These are phyloP conservation scores for Diplogelasinospora grovesii DNA, from an alignment of 495 filamentous ascomycete genomes.

Conservation along the genomic window DNA sequence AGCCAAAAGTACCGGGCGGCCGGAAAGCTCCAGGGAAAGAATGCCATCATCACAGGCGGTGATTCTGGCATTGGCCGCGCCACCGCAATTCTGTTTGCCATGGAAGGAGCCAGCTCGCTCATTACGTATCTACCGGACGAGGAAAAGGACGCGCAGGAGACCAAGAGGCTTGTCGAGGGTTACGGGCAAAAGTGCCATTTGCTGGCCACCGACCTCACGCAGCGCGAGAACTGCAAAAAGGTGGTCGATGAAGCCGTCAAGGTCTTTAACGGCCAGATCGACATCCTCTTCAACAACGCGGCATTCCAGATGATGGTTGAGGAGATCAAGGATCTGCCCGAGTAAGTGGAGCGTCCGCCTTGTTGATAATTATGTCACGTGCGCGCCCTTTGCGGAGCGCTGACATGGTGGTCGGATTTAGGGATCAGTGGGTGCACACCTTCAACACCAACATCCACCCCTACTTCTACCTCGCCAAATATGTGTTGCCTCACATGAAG, in stretches of 20 bases:
- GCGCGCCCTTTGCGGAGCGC: not conserved
- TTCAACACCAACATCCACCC: conserved; percentile 75
- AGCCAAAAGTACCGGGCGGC: conserved; percentile 73
- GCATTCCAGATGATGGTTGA: conserved; percentile 67
- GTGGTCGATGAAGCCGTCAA: conserved; percentile 59
- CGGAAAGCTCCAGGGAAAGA: conserved; percentile 67
- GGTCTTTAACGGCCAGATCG: conserved; percentile 55
- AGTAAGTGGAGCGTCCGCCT: conserved; percentile 41
- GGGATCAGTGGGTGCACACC: conserved; percentile 71
- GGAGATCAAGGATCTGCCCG: conserved; percentile 65
- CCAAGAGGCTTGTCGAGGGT: conserved; percentile 59
- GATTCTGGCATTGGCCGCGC: conserved; percentile 79
- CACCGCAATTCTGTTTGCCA: conserved; percentile 69
- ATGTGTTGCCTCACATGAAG: conserved; percentile 68
- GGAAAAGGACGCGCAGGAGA: conserved; percentile 69
- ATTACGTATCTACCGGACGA: conserved; percentile 74
- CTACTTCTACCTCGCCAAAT: conserved; percentile 72
- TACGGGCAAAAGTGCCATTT: conserved; percentile 57
- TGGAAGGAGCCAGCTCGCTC: conserved; percentile 72
- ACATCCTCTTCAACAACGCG: conserved; percentile 79
- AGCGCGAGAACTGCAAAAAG: conserved; percentile 59
- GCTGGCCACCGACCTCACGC: conserved; percentile 54
- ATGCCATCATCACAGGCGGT: conserved; percentile 75
- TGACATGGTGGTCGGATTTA: not conserved
- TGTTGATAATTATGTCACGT: not conserved